Percentiles rank a stretch among this genome's conserved stretches.
These are phyloP conservation scores for Ceratocystis cubensis DNA, from an alignment of 2,329 filamentous ascomycete genomes.

Conservation along the genomic window DNA sequence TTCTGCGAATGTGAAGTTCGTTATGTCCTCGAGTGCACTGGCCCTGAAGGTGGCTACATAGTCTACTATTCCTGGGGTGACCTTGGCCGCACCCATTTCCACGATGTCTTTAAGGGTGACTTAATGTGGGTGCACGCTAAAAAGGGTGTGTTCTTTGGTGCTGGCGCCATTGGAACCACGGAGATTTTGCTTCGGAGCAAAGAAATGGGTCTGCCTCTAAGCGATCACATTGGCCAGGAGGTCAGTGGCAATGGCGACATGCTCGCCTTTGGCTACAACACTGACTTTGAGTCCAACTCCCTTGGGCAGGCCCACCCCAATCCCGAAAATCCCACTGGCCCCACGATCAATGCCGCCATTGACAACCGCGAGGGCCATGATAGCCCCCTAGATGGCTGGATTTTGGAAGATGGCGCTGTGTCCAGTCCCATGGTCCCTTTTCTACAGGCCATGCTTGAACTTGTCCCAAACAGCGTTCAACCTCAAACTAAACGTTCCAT, in stretches of 20 bases:
- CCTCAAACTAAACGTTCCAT: slow-evolving; percentile 30
- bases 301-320: slow-evolving; percentile 41
- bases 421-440: slow-evolving; percentile 44
- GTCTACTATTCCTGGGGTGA: slow-evolving; percentile 55
- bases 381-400: slow-evolving; percentile 48
- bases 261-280: slow-evolving; percentile 53
- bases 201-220: slow-evolving; percentile 45
- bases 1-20: slow-evolving; percentile 58
- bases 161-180: slow-evolving; percentile 51
- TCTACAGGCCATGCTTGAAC: slow-evolving; percentile 44
- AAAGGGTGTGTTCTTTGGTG: slow-evolving; percentile 53
- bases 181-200: slow-evolving; percentile 52
- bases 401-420: slow-evolving; percentile 52
- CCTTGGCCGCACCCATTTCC: slow-evolving; percentile 42
- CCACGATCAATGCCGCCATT: slow-evolving; percentile 51
- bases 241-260: slow-evolving; percentile 59
- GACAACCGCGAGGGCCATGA: slow-evolving; percentile 42
- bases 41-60: slow-evolving; percentile 42
- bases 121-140: slow-evolving; percentile 56
- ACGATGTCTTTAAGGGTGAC: slow-evolving; percentile 42
- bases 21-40: slow-evolving; percentile 43
- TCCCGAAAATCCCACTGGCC: slow-evolving; percentile 42
- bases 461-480: slow-evolving; percentile 37
- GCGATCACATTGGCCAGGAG: slow-evolving; percentile 42
- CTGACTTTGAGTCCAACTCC: slow-evolving; percentile 42